phyloP scores from a whole-genome alignment of 495 filamentous ascomycete genomes.

The Penicillium egyptiacum region DNA sequence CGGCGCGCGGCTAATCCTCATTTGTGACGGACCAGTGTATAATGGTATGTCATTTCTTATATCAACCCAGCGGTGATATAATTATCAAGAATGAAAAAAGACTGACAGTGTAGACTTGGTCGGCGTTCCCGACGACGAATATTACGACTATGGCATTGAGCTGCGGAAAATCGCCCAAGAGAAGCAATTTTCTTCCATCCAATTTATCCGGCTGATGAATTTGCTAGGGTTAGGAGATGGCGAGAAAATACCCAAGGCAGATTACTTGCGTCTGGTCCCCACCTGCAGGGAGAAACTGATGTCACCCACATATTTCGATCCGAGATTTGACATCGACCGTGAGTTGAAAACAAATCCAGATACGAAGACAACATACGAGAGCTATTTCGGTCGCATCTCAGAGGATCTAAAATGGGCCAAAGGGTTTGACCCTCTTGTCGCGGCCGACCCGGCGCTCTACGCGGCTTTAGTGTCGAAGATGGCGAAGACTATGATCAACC shows the following conservation, averaged over 20 bases:
- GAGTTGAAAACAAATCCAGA: conserved; percentile 9
- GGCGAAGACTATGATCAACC: conserved; percentile 11
- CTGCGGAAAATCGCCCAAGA: conserved; percentile 4
- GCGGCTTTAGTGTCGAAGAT: conserved; percentile 3
- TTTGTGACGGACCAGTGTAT: conserved; percentile 11
- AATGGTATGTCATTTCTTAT: background rate
- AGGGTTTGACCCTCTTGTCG: conserved; percentile 8
- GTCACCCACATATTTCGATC: conserved; percentile 10
- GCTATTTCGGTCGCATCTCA: conserved; percentile 10
- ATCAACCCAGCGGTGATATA: background rate
- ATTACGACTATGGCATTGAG: conserved; percentile 13
- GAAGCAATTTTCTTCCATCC: conserved; percentile 7
- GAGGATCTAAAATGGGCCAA: conserved; percentile 14
- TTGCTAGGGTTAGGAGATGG: conserved; percentile 5
- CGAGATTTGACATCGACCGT: conserved; percentile 3
- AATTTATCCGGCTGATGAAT: conserved; percentile 6
- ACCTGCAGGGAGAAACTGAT: conserved; percentile 11
- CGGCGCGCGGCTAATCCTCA: conserved; percentile 12
- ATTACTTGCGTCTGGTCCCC: conserved; percentile 10
- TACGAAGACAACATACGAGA: conserved; percentile 9
- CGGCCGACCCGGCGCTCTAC: conserved; percentile 5
- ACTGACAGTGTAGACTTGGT: conserved; percentile 11
- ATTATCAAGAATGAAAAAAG: background rate
- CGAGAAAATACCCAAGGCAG: conserved; percentile 4
- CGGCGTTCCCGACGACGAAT: conserved; percentile 9